Base-by-base conservation (phyloP, 2,329 filamentous ascomycete species). In the Venturia nashicola region DNA sequence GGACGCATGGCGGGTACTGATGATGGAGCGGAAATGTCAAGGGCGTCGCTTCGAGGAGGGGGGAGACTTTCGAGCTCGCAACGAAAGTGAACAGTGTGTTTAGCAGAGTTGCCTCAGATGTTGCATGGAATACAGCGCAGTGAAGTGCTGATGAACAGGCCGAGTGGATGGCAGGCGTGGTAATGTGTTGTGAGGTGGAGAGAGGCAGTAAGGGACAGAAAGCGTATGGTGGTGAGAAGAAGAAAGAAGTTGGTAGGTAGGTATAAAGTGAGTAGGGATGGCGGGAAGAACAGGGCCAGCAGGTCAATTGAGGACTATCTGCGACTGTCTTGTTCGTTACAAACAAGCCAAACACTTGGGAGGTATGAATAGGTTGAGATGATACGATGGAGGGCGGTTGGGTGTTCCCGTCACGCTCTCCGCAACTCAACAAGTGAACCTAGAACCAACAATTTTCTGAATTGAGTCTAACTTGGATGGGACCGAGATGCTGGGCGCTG, bases 1-100 rank as follows among this genome's bases (percentile, higher is more conserved):
- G 94, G 94, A 82, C 90, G 90, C 93, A 97, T 97, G 71, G 72
- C 87, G 80, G 68, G 57, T 64, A 63, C 42, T 55, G 46, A 42
- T 65, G 34, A 62, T 36, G 39, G 63, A 46, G 51, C 54, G 9
- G 20, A 7, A 27, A 42, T 65, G 8, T 54, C 61, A 44, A 64
- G 54, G 23, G 36, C 46, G 43, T 32, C 20, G 27, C 51, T 57
- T 57, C 51, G 51, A 46, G n/a, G 42, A 61, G 27, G 32, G 27
- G 32, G 20, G 9, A 23, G 23, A 40, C 5, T 57, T 42, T 39
- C 51, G 62, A 57, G 34, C 54, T 57, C 59, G n/a, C 54, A 65
- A 46, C 40, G 2, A 61, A 51, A 11, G 34, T 34, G 61, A 62
- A 32, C n/a, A 46, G 55, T 36, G 48, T 55, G 51, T n/a, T 43